phyloP scores from a whole-genome alignment of 495 filamentous ascomycete species.

The Aspergillus hancockii region DNA sequence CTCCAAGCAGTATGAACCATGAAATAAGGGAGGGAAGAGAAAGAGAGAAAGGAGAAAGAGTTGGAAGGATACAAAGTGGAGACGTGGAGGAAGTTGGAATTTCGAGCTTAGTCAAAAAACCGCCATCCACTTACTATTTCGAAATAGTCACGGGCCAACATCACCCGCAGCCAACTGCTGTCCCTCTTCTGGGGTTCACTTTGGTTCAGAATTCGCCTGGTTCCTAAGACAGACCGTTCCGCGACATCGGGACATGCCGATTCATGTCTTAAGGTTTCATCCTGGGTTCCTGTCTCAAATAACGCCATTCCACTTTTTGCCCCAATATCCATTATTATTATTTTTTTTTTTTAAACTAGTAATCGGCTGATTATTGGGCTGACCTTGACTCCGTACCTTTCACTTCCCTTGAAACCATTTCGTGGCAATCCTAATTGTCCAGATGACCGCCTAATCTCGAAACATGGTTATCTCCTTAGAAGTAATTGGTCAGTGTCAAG shows the following conservation, averaged over 20 bases:
- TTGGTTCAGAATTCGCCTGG: no score
- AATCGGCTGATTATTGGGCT: not conserved
- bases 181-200: not conserved
- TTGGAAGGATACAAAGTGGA: slow-evolving; percentile 13
- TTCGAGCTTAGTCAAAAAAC: slow-evolving; percentile 12
- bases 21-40: slow-evolving; percentile 9
- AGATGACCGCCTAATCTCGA: not conserved
- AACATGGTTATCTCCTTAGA: not conserved
- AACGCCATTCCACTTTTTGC: not conserved
- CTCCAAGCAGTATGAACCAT: slow-evolving; percentile 6
- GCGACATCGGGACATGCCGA: not conserved
- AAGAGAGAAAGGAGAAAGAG: slow-evolving; percentile 16
- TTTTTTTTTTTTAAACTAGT: not conserved
- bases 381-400: not conserved
- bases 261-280: not conserved
- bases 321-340: not conserved
- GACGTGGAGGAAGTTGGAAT: slow-evolving; percentile 17
- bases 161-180: not conserved
- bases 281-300: not conserved
- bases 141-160: not conserved
- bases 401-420: not conserved
- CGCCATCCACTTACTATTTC: not conserved
- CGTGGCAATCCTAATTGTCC: not conserved
- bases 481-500: not conserved
- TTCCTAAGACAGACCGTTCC: not conserved